Conservation (phyloP, 2,329 filamentous ascomycete genomes). For the Monilinia fructigena region DNA sequence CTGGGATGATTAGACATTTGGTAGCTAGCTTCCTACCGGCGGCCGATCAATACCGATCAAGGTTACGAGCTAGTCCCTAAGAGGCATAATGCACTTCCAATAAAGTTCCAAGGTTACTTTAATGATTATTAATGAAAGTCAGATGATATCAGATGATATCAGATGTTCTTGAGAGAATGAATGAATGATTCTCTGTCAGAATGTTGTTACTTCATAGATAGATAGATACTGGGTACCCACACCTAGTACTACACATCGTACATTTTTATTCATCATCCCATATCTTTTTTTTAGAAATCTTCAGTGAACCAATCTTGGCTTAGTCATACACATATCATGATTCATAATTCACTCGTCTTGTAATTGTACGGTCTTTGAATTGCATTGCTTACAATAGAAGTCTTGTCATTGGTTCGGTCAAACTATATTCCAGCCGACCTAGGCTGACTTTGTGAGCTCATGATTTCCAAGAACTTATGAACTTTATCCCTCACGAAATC, state of each 20-base stretch:
- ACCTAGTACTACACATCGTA: too few relatives aligned
- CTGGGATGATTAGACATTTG: not conserved
- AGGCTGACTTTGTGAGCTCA: constrained; percentile 16
- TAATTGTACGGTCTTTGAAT: not conserved
- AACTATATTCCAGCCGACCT: constrained; percentile 17
- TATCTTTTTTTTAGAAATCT: too few relatives aligned
- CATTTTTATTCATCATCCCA: too few relatives aligned
- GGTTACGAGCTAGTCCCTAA: not conserved
- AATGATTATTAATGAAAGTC: too few relatives aligned
- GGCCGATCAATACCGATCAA: not conserved
- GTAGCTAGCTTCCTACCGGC: constrained; percentile 2
- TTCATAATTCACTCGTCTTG: not conserved
- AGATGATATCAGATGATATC: too few relatives aligned
- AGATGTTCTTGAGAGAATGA: too few relatives aligned
- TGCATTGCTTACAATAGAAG: constrained; percentile 19
- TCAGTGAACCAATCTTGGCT: not conserved
- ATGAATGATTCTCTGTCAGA: too few relatives aligned
- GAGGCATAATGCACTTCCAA: not conserved
- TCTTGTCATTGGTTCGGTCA: constrained; percentile 13
- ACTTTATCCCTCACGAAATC: not conserved
- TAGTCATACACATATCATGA: not conserved
- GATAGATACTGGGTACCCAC: too few relatives aligned
- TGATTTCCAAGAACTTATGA: constrained; percentile 22
- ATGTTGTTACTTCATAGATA: too few relatives aligned
- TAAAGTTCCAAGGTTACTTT: not conserved